Evolutionary conservation across 768 basidiomycete species (phyloP).

Genomic region (Hygrocybe punicea): DNA sequence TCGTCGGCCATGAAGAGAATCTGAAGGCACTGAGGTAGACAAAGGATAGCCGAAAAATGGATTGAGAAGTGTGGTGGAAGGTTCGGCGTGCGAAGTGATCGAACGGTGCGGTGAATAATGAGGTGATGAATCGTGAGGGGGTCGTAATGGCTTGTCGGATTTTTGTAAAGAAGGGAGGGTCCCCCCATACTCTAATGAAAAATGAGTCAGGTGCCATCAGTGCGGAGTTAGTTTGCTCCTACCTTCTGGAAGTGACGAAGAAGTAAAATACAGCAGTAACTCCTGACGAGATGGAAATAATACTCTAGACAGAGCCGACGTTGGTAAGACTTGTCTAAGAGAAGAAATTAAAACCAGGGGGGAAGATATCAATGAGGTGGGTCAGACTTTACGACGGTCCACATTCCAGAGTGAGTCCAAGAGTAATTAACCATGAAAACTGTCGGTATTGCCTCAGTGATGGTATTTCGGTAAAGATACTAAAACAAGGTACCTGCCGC

Average conservation of each 20-base stretch:
- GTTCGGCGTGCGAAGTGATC: constrained; percentile 30
- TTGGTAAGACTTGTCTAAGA: constrained; percentile 58
- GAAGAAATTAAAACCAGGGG: constrained; percentile 10
- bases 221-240: neutral
- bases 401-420: constrained; percentile 67
- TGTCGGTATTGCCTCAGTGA: constrained; percentile 22
- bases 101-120: constrained; percentile 15
- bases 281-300: constrained; percentile 61
- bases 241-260: constrained; percentile 60
- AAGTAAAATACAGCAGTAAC: constrained; percentile 52
- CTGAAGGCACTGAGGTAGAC: constrained; percentile 33
- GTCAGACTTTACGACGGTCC: constrained; percentile 62
- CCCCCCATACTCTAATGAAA: constrained; percentile 69
- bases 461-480: constrained; percentile 1
- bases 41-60: constrained; percentile 77
- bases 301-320: constrained; percentile 55
- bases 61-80: constrained; percentile 60
- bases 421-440: constrained; percentile 73
- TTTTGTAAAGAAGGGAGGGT: constrained; percentile 41
- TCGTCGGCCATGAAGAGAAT: constrained; percentile 58
- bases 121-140: neutral
- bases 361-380: neutral
- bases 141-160: neutral
- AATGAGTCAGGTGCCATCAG: constrained; percentile 12
- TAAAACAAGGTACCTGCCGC: constrained; percentile 52